Percentiles rank a stretch among this genome's conserved stretches.
Evolutionary conservation across 306 rosid species (phyloP).

Genomic region (Medicago truncatula): MtrunA17r5.0-ANR NC_053046.1:16853501-16854000

Average conservation of each 20-base stretch:
- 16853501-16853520: conserved; percentile 29
- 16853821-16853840: not conserved
- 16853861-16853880: not conserved
- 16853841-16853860: conserved; percentile 4
- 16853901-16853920: conserved; percentile 60
- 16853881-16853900: conserved; percentile 31
- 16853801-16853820: conserved; percentile 23
- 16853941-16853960: conserved; percentile 86
- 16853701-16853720: conserved; percentile 27
- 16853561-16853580: conserved; percentile 55
- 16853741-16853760: too few species aligned
- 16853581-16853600: conserved; percentile 48
- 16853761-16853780: too few species aligned
- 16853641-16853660: conserved; percentile 45
- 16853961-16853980: conserved; percentile 70
- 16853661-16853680: not conserved
- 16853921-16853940: conserved; percentile 71
- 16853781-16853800: too few species aligned
- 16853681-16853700: not conserved
- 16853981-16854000: conserved; percentile 70
- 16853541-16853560: conserved; percentile 48
- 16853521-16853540: conserved; percentile 9
- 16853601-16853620: conserved; percentile 20
- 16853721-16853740: too few species aligned
- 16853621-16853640: not conserved